phyloP scores from a whole-genome alignment of 257 asterid genomes.

The Fraxinus excelsior region DNA sequence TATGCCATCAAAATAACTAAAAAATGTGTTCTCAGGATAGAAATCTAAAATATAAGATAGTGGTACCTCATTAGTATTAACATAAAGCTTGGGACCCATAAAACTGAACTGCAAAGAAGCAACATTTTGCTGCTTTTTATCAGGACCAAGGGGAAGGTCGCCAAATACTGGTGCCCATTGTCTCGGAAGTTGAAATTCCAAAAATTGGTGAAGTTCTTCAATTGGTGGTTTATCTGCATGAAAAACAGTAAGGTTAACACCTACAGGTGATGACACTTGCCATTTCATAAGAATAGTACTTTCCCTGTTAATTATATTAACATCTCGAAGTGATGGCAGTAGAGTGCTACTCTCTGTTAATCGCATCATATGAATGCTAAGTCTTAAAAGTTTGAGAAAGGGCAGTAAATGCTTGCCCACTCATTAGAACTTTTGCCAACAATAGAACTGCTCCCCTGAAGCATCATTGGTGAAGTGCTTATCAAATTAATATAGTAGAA shows the following conservation, averaged over 20 bases:
- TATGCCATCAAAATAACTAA: not conserved
- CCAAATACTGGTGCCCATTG: conserved; percentile 88
- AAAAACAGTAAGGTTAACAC: conserved; percentile 13
- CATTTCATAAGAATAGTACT: conserved; percentile 17
- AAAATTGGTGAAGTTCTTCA: conserved; percentile 71
- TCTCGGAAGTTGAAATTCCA: conserved; percentile 82
- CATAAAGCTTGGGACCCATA: conserved; percentile 83
- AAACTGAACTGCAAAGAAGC: conserved; percentile 80
- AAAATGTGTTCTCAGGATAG: not conserved
- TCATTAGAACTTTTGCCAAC: not conserved
- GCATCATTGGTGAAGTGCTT: not conserved
- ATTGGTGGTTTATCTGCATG: conserved; percentile 77
- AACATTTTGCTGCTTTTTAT: conserved; percentile 61
- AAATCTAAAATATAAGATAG: conserved; percentile 1
- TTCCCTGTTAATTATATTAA: conserved; percentile 7
- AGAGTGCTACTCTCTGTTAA: conserved; percentile 5
- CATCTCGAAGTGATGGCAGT: not conserved
- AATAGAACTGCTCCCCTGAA: conserved; percentile 1
- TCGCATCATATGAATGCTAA: not conserved
- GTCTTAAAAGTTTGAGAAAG: conserved; percentile 9
- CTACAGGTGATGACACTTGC: not conserved
- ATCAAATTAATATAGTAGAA: not conserved
- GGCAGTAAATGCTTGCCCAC: not conserved
- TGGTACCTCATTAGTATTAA: conserved; percentile 61
- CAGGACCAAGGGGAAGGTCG: conserved; percentile 75